A percentile compares a stretch with the other conserved stretches of the same genome.
phyloP scores from a whole-genome alignment of 257 asterid species.

The Salvia splendens region DNA sequence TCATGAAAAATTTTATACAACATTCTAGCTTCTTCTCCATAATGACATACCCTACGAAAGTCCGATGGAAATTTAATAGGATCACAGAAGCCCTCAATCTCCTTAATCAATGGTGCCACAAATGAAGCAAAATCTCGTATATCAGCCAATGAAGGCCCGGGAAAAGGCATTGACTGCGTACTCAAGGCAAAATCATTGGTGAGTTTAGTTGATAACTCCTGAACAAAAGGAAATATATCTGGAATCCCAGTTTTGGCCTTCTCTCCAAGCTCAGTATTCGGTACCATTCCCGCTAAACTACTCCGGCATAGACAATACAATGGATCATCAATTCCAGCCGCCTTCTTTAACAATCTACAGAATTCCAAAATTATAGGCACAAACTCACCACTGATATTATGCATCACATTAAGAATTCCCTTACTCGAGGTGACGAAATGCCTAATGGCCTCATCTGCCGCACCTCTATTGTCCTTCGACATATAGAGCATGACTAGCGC shows the following conservation, averaged over 20 bases:
- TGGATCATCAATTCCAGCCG: conserved; percentile 52
- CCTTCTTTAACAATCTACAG: conserved; percentile 56
- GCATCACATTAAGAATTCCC: conserved; percentile 32
- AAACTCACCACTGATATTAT: conserved; percentile 33
- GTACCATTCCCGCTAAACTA: conserved; percentile 54
- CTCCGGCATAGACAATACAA: conserved; percentile 57
- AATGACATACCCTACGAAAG: conserved; percentile 30
- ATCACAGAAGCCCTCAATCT: conserved; percentile 26
- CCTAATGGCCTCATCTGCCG: conserved; percentile 62
- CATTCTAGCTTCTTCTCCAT: conserved; percentile 42
- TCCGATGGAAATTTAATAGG: conserved; percentile 45
- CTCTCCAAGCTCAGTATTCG: conserved; percentile 29
- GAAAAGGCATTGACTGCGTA: conserved; percentile 30
- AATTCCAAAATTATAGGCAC: conserved; percentile 63
- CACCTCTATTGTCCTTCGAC: conserved; percentile 50
- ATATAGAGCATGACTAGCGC: conserved; percentile 77
- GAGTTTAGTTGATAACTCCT: conserved; percentile 58
- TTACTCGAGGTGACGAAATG: conserved; percentile 52
- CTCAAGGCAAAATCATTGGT: conserved; percentile 41
- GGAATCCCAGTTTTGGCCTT: conserved; percentile 39
- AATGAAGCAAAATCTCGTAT: conserved; percentile 64
- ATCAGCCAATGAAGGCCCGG: conserved; percentile 43
- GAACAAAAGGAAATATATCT: conserved; percentile 65
- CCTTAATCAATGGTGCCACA: conserved; percentile 45
- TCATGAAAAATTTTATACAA: conserved; percentile 48